These are phyloP conservation scores for Glutinoglossum americanum DNA, from an alignment of 495 filamentous ascomycete genomes.

Conservation along the genomic window DNA sequence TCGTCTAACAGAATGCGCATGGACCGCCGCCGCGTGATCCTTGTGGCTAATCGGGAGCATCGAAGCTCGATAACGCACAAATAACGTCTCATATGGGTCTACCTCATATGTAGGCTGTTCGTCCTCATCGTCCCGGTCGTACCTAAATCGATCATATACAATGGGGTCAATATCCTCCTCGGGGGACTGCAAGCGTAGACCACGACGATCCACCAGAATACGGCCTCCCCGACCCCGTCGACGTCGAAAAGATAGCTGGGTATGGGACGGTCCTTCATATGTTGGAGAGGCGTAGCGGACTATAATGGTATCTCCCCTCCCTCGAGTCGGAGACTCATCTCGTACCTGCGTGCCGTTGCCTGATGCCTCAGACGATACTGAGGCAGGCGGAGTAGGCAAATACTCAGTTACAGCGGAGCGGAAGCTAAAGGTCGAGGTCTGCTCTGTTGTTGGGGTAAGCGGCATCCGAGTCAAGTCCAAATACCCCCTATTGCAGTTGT, in stretches of 20 bases:
- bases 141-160: conserved; percentile 54
- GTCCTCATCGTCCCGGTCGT: conserved; percentile 51
- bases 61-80: conserved; percentile 51
- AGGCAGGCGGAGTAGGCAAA: conserved; percentile 69
- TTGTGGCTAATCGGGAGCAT: conserved; percentile 30
- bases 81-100: conserved; percentile 46
- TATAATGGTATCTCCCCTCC: conserved; percentile 21
- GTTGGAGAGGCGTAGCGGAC: conserved; percentile 28
- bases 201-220: conserved; percentile 60
- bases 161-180: conserved; percentile 9
- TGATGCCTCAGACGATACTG: conserved; percentile 41
- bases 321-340: conserved; percentile 11
- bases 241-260: conserved; percentile 38
- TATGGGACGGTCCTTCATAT: conserved; percentile 16
- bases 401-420: conserved; percentile 66
- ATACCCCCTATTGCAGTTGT: conserved; percentile 67
- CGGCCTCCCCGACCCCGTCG: conserved; percentile 58
- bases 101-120: conserved; percentile 40
- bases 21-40: conserved; percentile 5
- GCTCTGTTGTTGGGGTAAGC: conserved; percentile 43
- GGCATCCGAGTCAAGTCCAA: conserved; percentile 67
- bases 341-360: conserved; percentile 18
- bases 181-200: conserved; percentile 16
- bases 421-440: conserved; percentile 37
- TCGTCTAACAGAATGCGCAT: conserved; percentile 1